Percentiles rank a stretch among this genome's conserved stretches.
phyloP scores from a whole-genome alignment of 805 yeast genomes.

The Saccharomycopsis microspora region DNA sequence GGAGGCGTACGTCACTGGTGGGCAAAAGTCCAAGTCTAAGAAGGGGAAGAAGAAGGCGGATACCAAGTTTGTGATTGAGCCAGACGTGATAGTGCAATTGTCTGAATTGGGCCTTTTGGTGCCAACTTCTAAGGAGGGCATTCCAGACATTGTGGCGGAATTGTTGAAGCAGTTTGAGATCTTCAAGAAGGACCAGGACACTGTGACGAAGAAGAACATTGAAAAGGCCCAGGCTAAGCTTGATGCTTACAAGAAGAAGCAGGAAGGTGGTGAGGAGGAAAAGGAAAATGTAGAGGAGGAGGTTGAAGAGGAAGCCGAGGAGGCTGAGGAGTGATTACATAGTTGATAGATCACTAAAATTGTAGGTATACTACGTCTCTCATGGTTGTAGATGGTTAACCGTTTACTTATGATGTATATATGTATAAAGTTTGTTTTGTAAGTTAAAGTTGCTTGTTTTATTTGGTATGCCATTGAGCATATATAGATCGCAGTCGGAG shows the following conservation, averaged over 20 bases:
- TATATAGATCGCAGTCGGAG: no score
- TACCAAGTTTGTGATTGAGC: slow-evolving; percentile 60
- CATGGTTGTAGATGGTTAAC: no score
- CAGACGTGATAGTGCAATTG: slow-evolving; percentile 66
- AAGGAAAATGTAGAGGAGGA: slow-evolving; percentile 2
- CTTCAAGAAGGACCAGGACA: slow-evolving; percentile 64
- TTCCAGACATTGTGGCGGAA: slow-evolving; percentile 48
- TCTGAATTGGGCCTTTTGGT: slow-evolving; percentile 65
- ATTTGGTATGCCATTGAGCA: no score
- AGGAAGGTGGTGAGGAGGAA: background rate
- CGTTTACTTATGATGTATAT: no score
- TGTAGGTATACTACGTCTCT: no score
- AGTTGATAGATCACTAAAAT: no score
- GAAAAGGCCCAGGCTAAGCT: slow-evolving; percentile 14
- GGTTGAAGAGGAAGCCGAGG: slow-evolving; percentile 6
- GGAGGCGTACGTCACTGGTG: slow-evolving; percentile 44
- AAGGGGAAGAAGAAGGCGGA: slow-evolving; percentile 28
- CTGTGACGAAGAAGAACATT: slow-evolving; percentile 65
- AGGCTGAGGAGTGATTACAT: background rate
- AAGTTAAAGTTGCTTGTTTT: no score
- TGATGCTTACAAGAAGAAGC: slow-evolving; percentile 7
- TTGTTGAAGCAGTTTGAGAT: slow-evolving; percentile 64
- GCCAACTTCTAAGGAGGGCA: slow-evolving; percentile 69
- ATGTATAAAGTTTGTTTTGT: no score
- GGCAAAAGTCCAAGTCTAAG: slow-evolving; percentile 37